Evolutionary conservation across 805 yeast genomes (phyloP).

Genomic region (Saturnispora saitoi): DNA sequence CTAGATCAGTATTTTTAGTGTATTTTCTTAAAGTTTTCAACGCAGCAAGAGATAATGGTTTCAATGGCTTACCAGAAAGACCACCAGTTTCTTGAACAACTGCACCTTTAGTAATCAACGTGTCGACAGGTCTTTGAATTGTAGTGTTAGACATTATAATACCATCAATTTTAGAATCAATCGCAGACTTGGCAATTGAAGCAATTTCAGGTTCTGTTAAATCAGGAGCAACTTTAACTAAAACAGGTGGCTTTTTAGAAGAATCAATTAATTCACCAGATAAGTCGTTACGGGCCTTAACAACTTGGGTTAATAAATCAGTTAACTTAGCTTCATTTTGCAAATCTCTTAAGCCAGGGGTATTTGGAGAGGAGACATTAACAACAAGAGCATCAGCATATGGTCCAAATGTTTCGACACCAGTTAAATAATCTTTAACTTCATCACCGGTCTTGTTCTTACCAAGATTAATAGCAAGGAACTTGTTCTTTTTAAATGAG

Average conservation of each 20-base stretch:
- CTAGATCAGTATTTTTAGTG: conserved; percentile 64
- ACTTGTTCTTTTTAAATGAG: conserved; percentile 52
- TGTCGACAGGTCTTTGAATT: conserved; percentile 60
- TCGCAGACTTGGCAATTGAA: conserved; percentile 76
- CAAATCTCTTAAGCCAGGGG: conserved; percentile 86
- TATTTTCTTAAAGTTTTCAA: conserved; percentile 62
- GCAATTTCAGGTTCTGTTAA: conserved; percentile 70
- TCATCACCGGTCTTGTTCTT: conserved; percentile 92
- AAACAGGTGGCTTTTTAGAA: conserved; percentile 55
- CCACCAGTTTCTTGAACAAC: conserved; percentile 69
- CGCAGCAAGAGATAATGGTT: conserved; percentile 68
- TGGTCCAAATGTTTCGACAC: conserved; percentile 74
- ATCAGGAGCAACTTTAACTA: conserved; percentile 94
- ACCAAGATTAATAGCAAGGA: conserved; percentile 81
- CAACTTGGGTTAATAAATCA: conserved; percentile 55
- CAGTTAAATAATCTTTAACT: conserved; percentile 73
- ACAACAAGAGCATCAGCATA: conserved; percentile 84
- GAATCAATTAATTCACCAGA: conserved; percentile 33
- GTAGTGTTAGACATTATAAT: conserved; percentile 91
- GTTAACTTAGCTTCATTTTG: conserved; percentile 73
- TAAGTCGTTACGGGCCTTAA: conserved; percentile 54
- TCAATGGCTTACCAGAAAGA: conserved; percentile 85
- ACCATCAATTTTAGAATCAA: conserved; percentile 74
- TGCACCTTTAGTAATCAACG: conserved; percentile 40
- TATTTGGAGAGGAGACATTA: conserved; percentile 91